These are phyloP conservation scores for Apiotrichum siamense DNA, from an alignment of 1,284 basidiomycete species.

Conservation along the genomic window DNA sequence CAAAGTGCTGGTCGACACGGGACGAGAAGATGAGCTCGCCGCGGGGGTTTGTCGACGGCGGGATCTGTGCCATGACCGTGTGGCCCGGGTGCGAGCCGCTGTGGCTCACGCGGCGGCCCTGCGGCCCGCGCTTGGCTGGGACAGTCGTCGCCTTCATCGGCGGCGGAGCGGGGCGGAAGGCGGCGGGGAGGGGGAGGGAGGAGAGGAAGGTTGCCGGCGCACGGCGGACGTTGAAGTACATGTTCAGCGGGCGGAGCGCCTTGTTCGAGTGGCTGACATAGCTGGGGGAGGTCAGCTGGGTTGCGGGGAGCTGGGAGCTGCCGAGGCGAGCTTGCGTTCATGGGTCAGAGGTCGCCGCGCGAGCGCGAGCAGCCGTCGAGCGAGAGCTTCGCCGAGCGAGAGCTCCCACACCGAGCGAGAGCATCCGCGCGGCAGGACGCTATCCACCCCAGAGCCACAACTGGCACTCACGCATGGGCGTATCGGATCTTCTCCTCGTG, in stretches of 20 bases:
- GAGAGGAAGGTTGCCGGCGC: constrained; percentile 52
- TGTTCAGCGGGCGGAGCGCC: constrained; percentile 84
- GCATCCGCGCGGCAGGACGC: too few relatives aligned
- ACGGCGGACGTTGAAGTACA: constrained; percentile 89
- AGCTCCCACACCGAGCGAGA: too few relatives aligned
- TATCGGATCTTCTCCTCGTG: constrained; percentile 95
- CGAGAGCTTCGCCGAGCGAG: too few relatives aligned
- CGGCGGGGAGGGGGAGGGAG: constrained; percentile 60
- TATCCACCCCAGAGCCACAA: neutral
- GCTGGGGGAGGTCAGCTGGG: constrained; percentile 50
- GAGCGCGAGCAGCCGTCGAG: too few relatives aligned
- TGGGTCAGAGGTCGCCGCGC: too few relatives aligned
- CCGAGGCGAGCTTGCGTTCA: too few relatives aligned
- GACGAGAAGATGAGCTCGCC: constrained; percentile 95
- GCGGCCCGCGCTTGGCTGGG: constrained; percentile 8
- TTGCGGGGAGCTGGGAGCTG: neutral
- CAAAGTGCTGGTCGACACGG: constrained; percentile 71
- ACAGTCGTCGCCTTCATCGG: constrained; percentile 43
- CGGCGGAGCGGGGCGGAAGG: constrained; percentile 55
- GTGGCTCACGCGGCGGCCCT: constrained; percentile 36
- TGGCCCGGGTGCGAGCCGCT: constrained; percentile 2
- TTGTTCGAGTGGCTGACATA: constrained; percentile 96
- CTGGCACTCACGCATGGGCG: constrained; percentile 71
- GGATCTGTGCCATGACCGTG: constrained; percentile 69
- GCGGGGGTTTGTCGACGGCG: constrained; percentile 79